Evolutionary conservation across 1,284 basidiomycete species (phyloP), one percentile per base, ranked within the genome.

Genomic region (Cutaneotrichosporon sp.): DNA sequence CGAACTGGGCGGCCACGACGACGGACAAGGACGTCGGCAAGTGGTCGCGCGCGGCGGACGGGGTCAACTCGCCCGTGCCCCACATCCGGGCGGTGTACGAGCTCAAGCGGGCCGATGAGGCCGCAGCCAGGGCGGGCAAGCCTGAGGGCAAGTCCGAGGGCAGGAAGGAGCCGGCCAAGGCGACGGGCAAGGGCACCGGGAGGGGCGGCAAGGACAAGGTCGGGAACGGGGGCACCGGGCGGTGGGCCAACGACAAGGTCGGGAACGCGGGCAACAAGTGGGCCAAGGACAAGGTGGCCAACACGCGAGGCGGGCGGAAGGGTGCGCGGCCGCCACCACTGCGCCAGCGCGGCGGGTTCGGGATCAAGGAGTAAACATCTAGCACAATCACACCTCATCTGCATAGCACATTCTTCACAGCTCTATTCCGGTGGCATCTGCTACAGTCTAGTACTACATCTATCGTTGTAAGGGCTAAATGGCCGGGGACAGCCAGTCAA

Each of bases 11-110:
- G 11, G 60, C 58, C 55, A 53, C 55, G 52, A 45, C 56, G 29
- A 51, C 31, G 52, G 27, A 68, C 67, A 80, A 83, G 83, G 69
- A 80, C 82, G 65, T 83, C 84, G 73, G 83, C 82, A 88, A 91
- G 80, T 83, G 86, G 75, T 76, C 78, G 70, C 67, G 68, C 58
- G 66, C 64, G 57, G 71, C 60, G 16, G 58, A 63, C 10, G 66
- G 67, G 49, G 64, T 50, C 11, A 33, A 64, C 38, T 72, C 70
- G 66, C 72, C 74, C 8, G 70, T 72, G n/a, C 70, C 71, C 13
- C 65, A 71, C 2, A 68, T 77, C 20, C 49, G 65, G 47, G 56
- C 64, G 56, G 67, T 67, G 20, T 68, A 67, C 60, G 68, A 43
- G 11, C n/a, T 56, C 24, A 60, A 60, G 45, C 27, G 53, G 14